phyloP scores from a whole-genome alignment of 2,329 filamentous ascomycete genomes.

The Leptographium lundbergii region DNA sequence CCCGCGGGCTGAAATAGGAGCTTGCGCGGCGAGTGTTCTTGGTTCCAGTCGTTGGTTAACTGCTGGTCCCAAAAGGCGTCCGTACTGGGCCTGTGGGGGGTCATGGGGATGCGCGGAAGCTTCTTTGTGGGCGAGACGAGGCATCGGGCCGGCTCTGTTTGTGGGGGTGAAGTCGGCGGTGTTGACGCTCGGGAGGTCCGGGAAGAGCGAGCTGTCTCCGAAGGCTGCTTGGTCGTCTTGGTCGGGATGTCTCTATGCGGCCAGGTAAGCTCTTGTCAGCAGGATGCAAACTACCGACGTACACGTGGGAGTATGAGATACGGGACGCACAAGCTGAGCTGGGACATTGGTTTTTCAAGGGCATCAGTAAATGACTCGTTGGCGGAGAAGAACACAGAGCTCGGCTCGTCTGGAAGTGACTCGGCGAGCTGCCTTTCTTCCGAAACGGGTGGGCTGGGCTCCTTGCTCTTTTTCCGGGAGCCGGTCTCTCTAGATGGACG shows the following conservation, averaged over 20 bases:
- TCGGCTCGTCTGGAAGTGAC: constrained; percentile 2
- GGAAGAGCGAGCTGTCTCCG: not conserved
- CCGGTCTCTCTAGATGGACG: not conserved
- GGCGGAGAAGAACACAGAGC: constrained; percentile 11
- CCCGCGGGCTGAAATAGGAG: constrained; percentile 16
- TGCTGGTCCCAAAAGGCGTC: constrained; percentile 50
- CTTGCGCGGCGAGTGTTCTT: constrained; percentile 33
- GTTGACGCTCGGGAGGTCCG: constrained; percentile 5
- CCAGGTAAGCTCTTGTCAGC: not conserved
- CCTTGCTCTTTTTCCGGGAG: not conserved
- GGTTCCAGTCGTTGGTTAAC: constrained; percentile 50
- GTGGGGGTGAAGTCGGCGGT: constrained; percentile 12
- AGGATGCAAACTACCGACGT: not conserved
- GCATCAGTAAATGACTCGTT: constrained; percentile 4
- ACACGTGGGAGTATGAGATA: not conserved
- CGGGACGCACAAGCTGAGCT: constrained; percentile 2
- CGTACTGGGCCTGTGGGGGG: constrained; percentile 38
- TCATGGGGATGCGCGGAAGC: constrained; percentile 33
- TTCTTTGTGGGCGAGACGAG: constrained; percentile 22
- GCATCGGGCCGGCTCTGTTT: constrained; percentile 7
- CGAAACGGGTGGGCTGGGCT: not conserved
- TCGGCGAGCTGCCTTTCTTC: too few species aligned
- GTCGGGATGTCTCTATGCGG: not conserved
- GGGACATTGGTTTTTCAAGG: not conserved
- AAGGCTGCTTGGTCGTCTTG: not conserved